These are phyloP conservation scores for Acanthamoeba royreba DNA, from an alignment of 208 protist species.

Conservation along the genomic window DNA sequence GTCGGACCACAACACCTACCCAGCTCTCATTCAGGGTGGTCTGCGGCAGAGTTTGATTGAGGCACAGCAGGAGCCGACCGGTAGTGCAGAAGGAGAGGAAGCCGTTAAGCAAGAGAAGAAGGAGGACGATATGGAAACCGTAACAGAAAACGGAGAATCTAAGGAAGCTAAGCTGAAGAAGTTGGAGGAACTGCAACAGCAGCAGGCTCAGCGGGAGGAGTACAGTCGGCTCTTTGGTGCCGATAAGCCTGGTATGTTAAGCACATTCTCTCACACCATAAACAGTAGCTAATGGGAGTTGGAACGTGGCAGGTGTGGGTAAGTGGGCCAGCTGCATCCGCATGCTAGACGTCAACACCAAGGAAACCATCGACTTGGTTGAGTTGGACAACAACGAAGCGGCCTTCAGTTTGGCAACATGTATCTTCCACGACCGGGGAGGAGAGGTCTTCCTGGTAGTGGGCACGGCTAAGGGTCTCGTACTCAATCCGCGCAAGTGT, in stretches of 20 bases:
- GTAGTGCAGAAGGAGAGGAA: neutral
- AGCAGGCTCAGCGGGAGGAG: neutral
- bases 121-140: neutral
- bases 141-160: constrained; percentile 32
- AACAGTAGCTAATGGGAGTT: no score
- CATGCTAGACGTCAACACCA: constrained; percentile 70
- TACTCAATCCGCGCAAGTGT: constrained; percentile 56
- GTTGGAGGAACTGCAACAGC: neutral
- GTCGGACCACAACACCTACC: constrained; percentile 77
- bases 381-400: constrained; percentile 82
- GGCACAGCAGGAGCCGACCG: constrained; percentile 1
- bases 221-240: neutral
- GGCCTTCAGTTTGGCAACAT: constrained; percentile 70
- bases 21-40: neutral
- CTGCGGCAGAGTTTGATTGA: neutral
- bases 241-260: neutral
- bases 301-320: constrained; percentile 51
- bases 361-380: constrained; percentile 63
- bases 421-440: constrained; percentile 59
- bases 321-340: constrained; percentile 81
- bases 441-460: constrained; percentile 76
- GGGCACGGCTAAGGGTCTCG: constrained; percentile 68
- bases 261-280: neutral
- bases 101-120: no score
- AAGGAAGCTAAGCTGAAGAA: constrained; percentile 51